Evolutionary conservation across 2,329 filamentous ascomycete species (phyloP).

Genomic region (Fusarium xyrophilum): DNA sequence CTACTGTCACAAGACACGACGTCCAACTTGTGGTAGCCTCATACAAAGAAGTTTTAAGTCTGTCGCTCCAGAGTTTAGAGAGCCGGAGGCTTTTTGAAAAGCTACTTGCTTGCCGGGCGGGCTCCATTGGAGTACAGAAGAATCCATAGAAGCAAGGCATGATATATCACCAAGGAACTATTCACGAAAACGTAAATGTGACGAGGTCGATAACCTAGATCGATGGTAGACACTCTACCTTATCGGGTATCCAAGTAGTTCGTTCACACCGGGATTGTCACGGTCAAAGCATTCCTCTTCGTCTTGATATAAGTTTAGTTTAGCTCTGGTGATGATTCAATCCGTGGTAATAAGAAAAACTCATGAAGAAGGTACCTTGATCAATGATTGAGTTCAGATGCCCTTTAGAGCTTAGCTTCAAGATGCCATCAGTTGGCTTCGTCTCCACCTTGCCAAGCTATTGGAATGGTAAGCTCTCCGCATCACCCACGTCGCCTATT

Average conservation of each 20-base stretch:
- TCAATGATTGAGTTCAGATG: constrained; percentile 14
- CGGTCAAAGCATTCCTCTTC: background rate
- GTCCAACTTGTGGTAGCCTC: background rate
- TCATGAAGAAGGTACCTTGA: background rate
- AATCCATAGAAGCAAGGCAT: background rate
- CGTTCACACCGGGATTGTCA: no score
- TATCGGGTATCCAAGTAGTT: background rate
- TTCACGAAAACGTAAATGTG: background rate
- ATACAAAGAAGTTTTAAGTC: background rate
- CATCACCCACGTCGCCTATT: constrained; percentile 34
- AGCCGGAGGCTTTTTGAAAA: background rate
- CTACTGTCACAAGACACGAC: background rate
- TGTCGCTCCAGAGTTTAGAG: background rate
- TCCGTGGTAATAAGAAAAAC: background rate
- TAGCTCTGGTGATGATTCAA: background rate
- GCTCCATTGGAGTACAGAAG: background rate
- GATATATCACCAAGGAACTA: background rate
- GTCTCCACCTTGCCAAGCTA: constrained; percentile 34
- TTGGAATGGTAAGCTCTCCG: constrained; percentile 33
- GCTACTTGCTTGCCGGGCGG: background rate
- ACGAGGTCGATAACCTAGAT: background rate
- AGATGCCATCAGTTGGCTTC: constrained; percentile 11
- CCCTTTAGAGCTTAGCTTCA: constrained; percentile 27
- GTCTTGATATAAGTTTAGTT: background rate
- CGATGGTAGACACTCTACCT: background rate